Base-by-base conservation (phyloP, 208 protist genomes). In the Leishmania tarentolae region DNA sequence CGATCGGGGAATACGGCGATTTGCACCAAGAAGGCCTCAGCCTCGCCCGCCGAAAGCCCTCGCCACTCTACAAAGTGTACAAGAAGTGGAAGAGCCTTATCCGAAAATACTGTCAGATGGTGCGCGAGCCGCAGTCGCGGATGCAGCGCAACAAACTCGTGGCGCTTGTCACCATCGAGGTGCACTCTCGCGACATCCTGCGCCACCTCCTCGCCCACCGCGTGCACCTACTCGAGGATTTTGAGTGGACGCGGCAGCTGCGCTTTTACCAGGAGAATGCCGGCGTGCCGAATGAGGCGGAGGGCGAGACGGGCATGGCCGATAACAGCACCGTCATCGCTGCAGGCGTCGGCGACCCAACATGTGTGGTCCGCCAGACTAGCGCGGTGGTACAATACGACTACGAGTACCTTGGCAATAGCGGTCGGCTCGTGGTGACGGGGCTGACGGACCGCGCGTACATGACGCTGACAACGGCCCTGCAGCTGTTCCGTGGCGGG, bases 321-420 rank as follows among this genome's bases (percentile, higher is more conserved):
- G 75, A 15, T 47, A 28, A 37, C 59, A 47, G 17, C 52, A 47
- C 75, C 28, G 50, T 69, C n/a, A 46, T 73, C 44, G 24, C 13
- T 44, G 44, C 31, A n/a, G 80, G 72, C 15, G 40, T 44, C 4
- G 76, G 66, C 2, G 57, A 37, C 17, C 74, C 80, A 76, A 56
- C 91, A n/a, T 98, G 96, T 84, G 71, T 98, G 37, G 94, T 99
- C 56, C 88, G 94, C 17, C 98, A 99, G 91, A 98, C 98, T 11
- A 97, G 93, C 78, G 93, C 98, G 9, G 70, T 81, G 42, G 95
- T 99, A 70, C 84, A 88, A 24, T 99, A 99, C 88, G 97, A 99
- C 81, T 99, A 99, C 88, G 99, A 99, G 91, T 99, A 99, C 88
- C 89, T 99, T 44, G 98, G 98, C 72, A 99, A 99, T 88, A 97